These are phyloP conservation scores for Hirschioporus abietinus DNA, from an alignment of 768 basidiomycete species.

Conservation along the genomic window DNA sequence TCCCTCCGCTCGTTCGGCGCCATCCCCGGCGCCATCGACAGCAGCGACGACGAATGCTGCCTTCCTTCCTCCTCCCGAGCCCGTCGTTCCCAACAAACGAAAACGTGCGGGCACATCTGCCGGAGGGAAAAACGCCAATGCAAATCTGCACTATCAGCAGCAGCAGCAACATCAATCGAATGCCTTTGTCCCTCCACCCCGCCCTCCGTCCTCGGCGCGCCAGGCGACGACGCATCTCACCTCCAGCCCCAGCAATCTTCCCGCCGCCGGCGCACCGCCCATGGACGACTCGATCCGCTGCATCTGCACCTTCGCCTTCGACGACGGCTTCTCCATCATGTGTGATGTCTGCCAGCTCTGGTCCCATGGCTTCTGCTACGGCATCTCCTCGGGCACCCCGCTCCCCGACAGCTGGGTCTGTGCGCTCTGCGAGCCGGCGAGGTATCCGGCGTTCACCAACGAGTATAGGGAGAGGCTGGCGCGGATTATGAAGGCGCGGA, in stretches of 20 bases:
- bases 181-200: background rate
- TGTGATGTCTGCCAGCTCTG: too few relatives aligned
- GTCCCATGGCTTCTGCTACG: too few relatives aligned
- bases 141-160: constrained; percentile 1
- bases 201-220: background rate
- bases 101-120: background rate
- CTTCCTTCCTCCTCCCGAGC: background rate
- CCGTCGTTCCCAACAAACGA: background rate
- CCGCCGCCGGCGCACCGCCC: background rate
- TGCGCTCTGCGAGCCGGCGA: constrained; percentile 49
- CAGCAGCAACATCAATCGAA: background rate
- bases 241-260: too few relatives aligned
- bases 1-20: too few relatives aligned
- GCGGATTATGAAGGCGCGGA: too few relatives aligned
- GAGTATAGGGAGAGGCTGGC: constrained; percentile 32
- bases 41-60: background rate
- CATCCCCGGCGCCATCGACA: background rate
- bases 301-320: background rate
- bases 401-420: constrained; percentile 78
- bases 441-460: constrained; percentile 20
- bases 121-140: background rate
- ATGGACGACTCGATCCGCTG: background rate
- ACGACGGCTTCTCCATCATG: too few relatives aligned
- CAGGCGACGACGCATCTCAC: background rate
- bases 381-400: too few relatives aligned